phyloP scores from a whole-genome alignment of 495 filamentous ascomycete genomes.

The Xanthoparmelia taractica region DNA sequence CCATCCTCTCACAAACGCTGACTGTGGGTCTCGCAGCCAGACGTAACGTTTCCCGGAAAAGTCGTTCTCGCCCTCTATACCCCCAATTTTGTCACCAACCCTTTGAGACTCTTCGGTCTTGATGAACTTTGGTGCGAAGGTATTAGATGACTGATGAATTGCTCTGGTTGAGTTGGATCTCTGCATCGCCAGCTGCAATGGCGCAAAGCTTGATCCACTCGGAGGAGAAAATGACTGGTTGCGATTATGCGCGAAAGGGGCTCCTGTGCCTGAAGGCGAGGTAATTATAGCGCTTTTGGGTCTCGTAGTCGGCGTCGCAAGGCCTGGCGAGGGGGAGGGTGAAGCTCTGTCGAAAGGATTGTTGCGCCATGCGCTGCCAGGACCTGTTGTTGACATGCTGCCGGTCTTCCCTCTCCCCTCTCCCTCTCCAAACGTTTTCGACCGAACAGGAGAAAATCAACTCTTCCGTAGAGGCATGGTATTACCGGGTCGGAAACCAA shows the following conservation, averaged over 20 bases:
- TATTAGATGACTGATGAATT: slow-evolving; percentile 51
- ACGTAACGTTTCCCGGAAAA: slow-evolving; percentile 99
- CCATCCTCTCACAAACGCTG: slow-evolving; percentile 86
- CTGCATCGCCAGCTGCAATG: slow-evolving; percentile 36
- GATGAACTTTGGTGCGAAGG: slow-evolving; percentile 94
- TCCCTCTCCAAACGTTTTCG: not conserved
- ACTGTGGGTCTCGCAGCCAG: slow-evolving; percentile 80
- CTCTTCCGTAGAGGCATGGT: not conserved
- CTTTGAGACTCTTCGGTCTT: slow-evolving; percentile 67
- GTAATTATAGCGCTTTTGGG: slow-evolving; percentile 68
- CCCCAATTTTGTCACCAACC: slow-evolving; percentile 58
- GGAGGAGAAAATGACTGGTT: slow-evolving; percentile 52
- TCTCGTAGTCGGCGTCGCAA: slow-evolving; percentile 45
- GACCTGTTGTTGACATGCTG: slow-evolving; percentile 21
- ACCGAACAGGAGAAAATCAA: not conserved
- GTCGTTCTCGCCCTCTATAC: slow-evolving; percentile 90
- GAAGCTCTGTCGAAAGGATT: slow-evolving; percentile 67
- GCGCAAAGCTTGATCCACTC: slow-evolving; percentile 26
- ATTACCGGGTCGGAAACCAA: not conserved
- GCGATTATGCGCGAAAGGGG: slow-evolving; percentile 43
- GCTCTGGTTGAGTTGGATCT: slow-evolving; percentile 57
- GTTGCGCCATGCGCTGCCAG: slow-evolving; percentile 55
- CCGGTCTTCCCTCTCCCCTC: not conserved
- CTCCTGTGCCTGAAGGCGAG: slow-evolving; percentile 41
- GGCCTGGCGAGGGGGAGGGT: slow-evolving; percentile 52